Conservation (phyloP, 1,284 basidiomycete genomes). For the Tilletia setariae region DNA sequence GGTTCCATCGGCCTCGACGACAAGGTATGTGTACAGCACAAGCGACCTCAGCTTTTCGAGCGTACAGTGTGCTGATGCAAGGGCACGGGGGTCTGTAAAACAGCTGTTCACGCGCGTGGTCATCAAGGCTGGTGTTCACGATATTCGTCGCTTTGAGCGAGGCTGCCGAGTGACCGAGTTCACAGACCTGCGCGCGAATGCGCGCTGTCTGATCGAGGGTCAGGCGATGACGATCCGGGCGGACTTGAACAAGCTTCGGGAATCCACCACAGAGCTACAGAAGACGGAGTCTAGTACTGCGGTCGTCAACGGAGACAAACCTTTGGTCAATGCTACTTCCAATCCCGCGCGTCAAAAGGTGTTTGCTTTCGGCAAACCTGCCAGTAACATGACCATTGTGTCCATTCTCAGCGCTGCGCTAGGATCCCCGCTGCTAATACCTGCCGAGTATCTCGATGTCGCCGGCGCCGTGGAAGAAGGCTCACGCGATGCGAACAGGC, state of each 20-base stretch:
- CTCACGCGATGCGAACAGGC: neutral
- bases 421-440: neutral
- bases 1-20: slow-evolving; percentile 13
- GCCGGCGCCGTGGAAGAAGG: neutral
- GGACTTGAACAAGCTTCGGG: neutral
- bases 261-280: neutral
- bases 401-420: slow-evolving; percentile 8
- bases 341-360: neutral
- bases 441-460: neutral
- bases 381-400: neutral
- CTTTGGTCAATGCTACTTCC: neutral
- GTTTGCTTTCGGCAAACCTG: neutral
- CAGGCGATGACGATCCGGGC: slow-evolving; percentile 20
- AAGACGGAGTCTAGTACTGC: neutral
- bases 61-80: no score
- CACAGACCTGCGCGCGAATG: slow-evolving; percentile 19
- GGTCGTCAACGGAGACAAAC: neutral
- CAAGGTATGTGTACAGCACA: slow-evolving; percentile 12
- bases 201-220: slow-evolving; percentile 22
- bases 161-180: slow-evolving; percentile 22
- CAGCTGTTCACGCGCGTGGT: slow-evolving; percentile 13
- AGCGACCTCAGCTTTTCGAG: no score
- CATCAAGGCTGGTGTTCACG: neutral
- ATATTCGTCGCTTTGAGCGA: slow-evolving; percentile 17
- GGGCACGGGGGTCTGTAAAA: no score